Conservation (phyloP, 140 eudicot species). For the Cichorium intybus region DNA sequence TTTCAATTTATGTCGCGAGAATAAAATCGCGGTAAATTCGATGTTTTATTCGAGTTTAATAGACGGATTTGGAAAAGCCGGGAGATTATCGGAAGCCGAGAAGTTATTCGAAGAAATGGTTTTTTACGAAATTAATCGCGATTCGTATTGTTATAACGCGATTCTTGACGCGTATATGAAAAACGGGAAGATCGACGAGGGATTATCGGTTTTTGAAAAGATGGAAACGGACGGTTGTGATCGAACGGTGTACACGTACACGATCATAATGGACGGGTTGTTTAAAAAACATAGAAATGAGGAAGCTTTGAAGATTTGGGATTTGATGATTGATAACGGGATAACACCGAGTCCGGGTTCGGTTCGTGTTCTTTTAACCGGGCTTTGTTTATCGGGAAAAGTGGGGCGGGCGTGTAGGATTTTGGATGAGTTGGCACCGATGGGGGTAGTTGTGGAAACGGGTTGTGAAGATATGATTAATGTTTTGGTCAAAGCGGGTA, state of each 20-base stretch:
- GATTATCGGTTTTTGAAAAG: constrained; percentile 47
- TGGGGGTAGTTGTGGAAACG: constrained; percentile 81
- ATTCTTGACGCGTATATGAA: constrained; percentile 71
- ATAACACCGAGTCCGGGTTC: constrained; percentile 82
- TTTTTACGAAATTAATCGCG: constrained; percentile 62
- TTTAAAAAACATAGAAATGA: constrained; percentile 74
- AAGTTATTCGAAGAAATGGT: constrained; percentile 79
- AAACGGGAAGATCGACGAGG: constrained; percentile 64
- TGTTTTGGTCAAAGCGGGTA: constrained; percentile 83
- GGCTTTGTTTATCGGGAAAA: constrained; percentile 91
- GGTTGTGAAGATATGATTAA: constrained; percentile 89
- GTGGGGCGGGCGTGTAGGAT: constrained; percentile 85
- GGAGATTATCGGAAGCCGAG: constrained; percentile 70
- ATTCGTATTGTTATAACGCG: constrained; percentile 86
- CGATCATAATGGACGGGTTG: constrained; percentile 67
- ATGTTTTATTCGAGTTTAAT: constrained; percentile 79
- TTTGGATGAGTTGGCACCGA: constrained; percentile 90
- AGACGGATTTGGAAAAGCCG: constrained; percentile 87
- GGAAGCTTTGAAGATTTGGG: constrained; percentile 81
- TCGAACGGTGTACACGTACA: constrained; percentile 90
- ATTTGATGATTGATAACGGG: constrained; percentile 89
- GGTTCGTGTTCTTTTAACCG: constrained; percentile 76
- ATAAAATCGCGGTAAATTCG: constrained; percentile 51
- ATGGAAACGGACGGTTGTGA: constrained; percentile 92
- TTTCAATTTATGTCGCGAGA: constrained; percentile 50